A percentile compares a stretch with the other conserved stretches of the same genome.
Evolutionary conservation across 2,329 filamentous ascomycete species (phyloP).

Genomic region (Chrysoporthe cubensis): DNA sequence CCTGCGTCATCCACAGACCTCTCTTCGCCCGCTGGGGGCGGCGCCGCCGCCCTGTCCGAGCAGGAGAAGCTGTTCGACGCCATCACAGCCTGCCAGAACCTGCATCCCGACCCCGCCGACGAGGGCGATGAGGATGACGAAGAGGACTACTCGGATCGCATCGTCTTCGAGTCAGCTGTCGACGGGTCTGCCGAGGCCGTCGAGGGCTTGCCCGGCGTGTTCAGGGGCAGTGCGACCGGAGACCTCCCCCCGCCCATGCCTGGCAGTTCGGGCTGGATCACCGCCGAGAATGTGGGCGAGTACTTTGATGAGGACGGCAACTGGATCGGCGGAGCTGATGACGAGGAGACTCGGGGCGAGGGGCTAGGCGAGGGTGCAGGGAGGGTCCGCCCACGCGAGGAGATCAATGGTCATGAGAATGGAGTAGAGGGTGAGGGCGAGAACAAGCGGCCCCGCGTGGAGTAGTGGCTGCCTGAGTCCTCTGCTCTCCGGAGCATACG

Average conservation of each 20-base stretch:
- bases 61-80: constrained; percentile 65
- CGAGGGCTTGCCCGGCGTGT: constrained; percentile 61
- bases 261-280: constrained; percentile 80
- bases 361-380: constrained; percentile 68
- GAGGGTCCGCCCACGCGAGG: constrained; percentile 57
- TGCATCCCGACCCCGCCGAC: constrained; percentile 72
- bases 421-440: constrained; percentile 44
- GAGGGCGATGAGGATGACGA: constrained; percentile 64
- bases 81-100: constrained; percentile 73
- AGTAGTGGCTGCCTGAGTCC: constrained; percentile 36
- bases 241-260: constrained; percentile 69
- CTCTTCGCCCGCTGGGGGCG: constrained; percentile 31
- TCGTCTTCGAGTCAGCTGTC: constrained; percentile 63
- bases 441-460: constrained; percentile 53
- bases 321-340: constrained; percentile 60
- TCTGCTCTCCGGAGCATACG: not conserved
- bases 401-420: constrained; percentile 50
- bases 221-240: constrained; percentile 51
- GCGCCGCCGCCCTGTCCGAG: constrained; percentile 35
- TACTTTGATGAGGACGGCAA: constrained; percentile 83
- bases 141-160: constrained; percentile 52
- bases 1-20: constrained; percentile 30
- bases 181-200: constrained; percentile 59
- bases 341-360: constrained; percentile 43
- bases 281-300: constrained; percentile 85